These are phyloP conservation scores for Pythium folliculosum DNA, from an alignment of 352 stramenopile species.

Conservation along the genomic window DNA sequence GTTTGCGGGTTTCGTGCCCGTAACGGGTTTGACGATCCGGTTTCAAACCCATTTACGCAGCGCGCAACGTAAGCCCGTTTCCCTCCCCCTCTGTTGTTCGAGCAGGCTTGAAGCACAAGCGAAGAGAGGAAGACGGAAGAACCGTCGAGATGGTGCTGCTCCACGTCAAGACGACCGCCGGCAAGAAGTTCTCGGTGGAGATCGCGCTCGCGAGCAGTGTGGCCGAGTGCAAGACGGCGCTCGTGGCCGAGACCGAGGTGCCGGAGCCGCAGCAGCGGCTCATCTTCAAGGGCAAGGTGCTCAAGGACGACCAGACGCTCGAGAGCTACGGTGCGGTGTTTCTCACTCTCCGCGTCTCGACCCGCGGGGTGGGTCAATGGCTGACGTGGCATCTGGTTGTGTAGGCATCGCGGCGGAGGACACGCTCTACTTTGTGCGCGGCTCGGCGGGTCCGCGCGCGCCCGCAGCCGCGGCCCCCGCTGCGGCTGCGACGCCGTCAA, in stretches of 20 bases:
- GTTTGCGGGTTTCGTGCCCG: not conserved
- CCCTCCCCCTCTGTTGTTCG: not conserved
- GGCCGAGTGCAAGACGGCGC: slow-evolving; percentile 73
- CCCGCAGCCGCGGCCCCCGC: slow-evolving; percentile 17
- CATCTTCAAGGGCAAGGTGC: slow-evolving; percentile 91
- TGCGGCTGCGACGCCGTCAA: slow-evolving; percentile 15
- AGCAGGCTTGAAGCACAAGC: slow-evolving; percentile 22
- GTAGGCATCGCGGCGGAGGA: slow-evolving; percentile 75
- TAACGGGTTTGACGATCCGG: not conserved
- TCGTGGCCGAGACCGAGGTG: slow-evolving; percentile 71
- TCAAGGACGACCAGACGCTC: slow-evolving; percentile 88
- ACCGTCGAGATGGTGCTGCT: slow-evolving; percentile 65
- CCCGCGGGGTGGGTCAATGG: too few relatives aligned
- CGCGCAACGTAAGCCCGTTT: too few relatives aligned
- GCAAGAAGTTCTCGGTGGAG: slow-evolving; percentile 81
- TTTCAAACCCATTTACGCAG: not conserved
- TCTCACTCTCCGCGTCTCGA: too few relatives aligned
- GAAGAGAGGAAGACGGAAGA: not conserved
- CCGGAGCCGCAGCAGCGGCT: slow-evolving; percentile 78
- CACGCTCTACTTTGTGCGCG: slow-evolving; percentile 87
- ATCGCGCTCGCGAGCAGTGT: slow-evolving; percentile 72
- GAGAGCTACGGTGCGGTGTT: slow-evolving; percentile 72
- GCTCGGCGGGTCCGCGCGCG: slow-evolving; percentile 42
- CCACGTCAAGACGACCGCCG: slow-evolving; percentile 82
- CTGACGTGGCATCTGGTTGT: not conserved